These are phyloP conservation scores for Salvia sclarea DNA, from an alignment of 305 asterid species.

Conservation along the genomic window DNA sequence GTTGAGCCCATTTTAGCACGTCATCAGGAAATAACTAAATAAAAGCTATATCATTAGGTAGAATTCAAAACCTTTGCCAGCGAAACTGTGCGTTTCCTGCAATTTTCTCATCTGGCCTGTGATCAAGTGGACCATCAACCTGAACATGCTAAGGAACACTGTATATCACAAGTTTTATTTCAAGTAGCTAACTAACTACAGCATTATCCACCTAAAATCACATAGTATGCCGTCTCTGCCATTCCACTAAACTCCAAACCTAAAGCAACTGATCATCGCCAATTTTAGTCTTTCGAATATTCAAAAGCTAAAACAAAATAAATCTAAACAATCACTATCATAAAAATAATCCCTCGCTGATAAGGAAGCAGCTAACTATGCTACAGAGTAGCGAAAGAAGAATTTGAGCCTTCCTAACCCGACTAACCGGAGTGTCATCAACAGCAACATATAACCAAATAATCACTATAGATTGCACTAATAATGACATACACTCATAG, in stretches of 20 bases:
- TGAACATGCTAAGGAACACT: slow-evolving; percentile 63
- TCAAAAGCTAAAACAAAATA: neutral
- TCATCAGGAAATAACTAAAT: slow-evolving; percentile 23
- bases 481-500: neutral
- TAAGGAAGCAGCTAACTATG: neutral
- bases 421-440: neutral
- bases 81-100: slow-evolving; percentile 84
- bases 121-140: slow-evolving; percentile 77
- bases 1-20: neutral
- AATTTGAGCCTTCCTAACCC: neutral
- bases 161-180: neutral
- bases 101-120: slow-evolving; percentile 60
- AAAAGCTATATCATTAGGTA: too few relatives aligned
- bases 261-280: neutral
- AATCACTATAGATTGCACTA: slow-evolving; percentile 6
- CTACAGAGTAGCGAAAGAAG: slow-evolving; percentile 6
- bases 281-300: neutral
- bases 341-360: neutral
- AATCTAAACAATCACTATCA: neutral
- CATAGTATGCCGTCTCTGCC: neutral
- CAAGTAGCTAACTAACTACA: slow-evolving; percentile 6
- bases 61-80: slow-evolving; percentile 72
- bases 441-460: neutral
- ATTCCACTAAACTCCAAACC: slow-evolving; percentile 6
- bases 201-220: slow-evolving; percentile 20